Evolutionary conservation across 805 yeast species (phyloP).

Genomic region (Lipomyces yamanashiensis): DNA sequence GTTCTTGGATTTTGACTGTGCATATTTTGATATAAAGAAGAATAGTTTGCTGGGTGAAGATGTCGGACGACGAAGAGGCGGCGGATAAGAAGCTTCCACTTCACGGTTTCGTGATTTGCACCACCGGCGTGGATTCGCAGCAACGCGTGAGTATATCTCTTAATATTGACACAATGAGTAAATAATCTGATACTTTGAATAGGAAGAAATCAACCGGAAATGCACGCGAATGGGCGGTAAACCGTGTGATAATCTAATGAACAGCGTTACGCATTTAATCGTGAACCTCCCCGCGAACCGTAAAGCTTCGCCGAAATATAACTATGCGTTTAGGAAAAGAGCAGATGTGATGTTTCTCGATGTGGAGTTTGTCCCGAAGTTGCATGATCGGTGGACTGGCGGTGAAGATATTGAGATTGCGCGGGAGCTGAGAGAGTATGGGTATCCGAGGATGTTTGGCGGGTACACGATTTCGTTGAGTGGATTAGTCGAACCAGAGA

Average conservation of each 20-base stretch:
- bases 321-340: conserved; percentile 50
- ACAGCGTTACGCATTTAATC: conserved; percentile 56
- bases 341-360: conserved; percentile 62
- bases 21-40: too few relatives aligned
- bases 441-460: conserved; percentile 41
- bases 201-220: conserved; percentile 26
- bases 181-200: background rate
- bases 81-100: conserved; percentile 18
- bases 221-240: conserved; percentile 52
- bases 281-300: conserved; percentile 53
- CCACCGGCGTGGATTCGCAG: conserved; percentile 28
- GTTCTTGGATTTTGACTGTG: too few relatives aligned
- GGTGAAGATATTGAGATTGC: conserved; percentile 51
- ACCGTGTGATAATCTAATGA: conserved; percentile 54
- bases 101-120: conserved; percentile 29
- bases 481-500: conserved; percentile 41
- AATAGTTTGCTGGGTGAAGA: background rate
- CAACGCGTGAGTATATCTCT: conserved; percentile 14
- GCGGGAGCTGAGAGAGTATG: conserved; percentile 36
- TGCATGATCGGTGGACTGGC: conserved; percentile 58
- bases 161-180: background rate
- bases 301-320: conserved; percentile 56
- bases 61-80: conserved; percentile 19
- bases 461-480: conserved; percentile 48
- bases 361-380: conserved; percentile 51